A percentile compares a stretch with the other conserved stretches of the same genome.
These are phyloP conservation scores for Aspergillus thermomutatus DNA, from an alignment of 2,329 filamentous ascomycete genomes.

Conservation along the genomic window DNA sequence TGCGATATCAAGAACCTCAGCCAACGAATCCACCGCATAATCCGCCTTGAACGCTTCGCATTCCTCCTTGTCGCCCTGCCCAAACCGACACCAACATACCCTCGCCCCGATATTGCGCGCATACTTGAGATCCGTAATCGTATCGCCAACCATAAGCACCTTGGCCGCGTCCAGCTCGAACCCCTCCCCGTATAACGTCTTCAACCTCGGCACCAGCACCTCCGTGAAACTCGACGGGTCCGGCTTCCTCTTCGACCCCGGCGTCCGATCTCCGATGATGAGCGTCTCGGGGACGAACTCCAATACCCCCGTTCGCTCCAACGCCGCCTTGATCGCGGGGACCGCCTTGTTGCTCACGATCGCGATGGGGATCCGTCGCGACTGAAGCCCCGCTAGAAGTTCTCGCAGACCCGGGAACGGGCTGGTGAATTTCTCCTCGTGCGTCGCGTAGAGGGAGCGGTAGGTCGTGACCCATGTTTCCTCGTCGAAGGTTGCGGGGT, in stretches of 20 bases:
- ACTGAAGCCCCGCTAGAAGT: constrained; percentile 11
- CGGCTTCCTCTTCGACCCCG: constrained; percentile 7
- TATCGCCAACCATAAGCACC: constrained; percentile 15
- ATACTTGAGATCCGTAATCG: constrained; percentile 12
- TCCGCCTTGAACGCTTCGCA: constrained; percentile 9
- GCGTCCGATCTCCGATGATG: constrained; percentile 12
- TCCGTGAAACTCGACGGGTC: constrained; percentile 11
- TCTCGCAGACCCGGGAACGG: constrained; percentile 16
- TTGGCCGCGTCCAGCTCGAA: neutral
- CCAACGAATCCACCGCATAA: constrained; percentile 9
- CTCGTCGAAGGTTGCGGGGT: constrained; percentile 8
- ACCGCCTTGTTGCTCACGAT: constrained; percentile 26
- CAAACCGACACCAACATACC: constrained; percentile 15
- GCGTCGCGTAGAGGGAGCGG: constrained; percentile 17
- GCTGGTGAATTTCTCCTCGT: constrained; percentile 18
- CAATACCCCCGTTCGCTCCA: constrained; percentile 3
- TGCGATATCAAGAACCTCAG: constrained; percentile 1
- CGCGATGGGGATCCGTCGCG: constrained; percentile 12
- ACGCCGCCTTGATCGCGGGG: constrained; percentile 11
- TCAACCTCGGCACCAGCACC: constrained; percentile 12
- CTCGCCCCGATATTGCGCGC: constrained; percentile 11
- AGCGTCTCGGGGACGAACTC: constrained; percentile 4
- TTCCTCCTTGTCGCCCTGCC: constrained; percentile 10
- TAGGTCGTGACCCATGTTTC: constrained; percentile 16
- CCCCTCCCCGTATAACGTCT: constrained; percentile 2